Percentiles rank a stretch among this genome's conserved stretches.
These are phyloP conservation scores for Candida coleopterorum DNA, from an alignment of 805 yeast genomes.

Conservation along the genomic window DNA sequence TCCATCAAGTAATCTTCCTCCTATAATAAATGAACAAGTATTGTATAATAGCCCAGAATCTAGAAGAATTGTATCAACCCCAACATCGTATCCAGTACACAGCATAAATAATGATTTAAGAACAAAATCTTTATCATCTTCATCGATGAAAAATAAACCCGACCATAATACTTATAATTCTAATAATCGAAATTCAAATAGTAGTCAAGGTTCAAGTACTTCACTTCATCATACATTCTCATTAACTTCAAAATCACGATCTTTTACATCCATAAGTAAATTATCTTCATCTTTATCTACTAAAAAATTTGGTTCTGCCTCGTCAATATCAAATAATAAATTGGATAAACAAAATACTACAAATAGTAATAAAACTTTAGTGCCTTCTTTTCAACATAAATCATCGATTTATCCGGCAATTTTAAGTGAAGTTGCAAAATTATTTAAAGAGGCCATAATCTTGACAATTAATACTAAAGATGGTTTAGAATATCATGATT, in stretches of 20 bases:
- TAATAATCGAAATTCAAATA: conserved; percentile 14
- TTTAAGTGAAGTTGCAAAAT: conserved; percentile 76
- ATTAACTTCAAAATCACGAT: conserved; percentile 35
- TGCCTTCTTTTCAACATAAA: conserved; percentile 41
- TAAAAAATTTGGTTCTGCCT: conserved; percentile 32
- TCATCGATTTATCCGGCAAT: conserved; percentile 89
- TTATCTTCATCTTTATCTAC: conserved; percentile 38
- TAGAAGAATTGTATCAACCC: conserved; percentile 25
- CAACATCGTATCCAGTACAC: conserved; percentile 5
- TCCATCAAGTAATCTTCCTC: conserved; percentile 15
- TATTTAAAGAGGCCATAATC: conserved; percentile 65
- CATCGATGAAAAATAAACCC: conserved; percentile 12
- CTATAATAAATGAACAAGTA: conserved; percentile 14
- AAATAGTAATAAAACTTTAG: not conserved
- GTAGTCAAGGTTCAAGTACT: conserved; percentile 15
- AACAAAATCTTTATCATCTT: conserved; percentile 27
- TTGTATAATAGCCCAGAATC: conserved; percentile 8
- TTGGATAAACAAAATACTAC: conserved; percentile 3
- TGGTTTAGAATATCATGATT: conserved; percentile 86
- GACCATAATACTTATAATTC: conserved; percentile 2
- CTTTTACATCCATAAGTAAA: conserved; percentile 38
- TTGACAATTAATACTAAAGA: conserved; percentile 80
- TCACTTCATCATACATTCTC: conserved; percentile 31
- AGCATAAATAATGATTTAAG: conserved; percentile 12
- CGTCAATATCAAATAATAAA: conserved; percentile 31